Evolutionary conservation across 257 asterid species (phyloP).

Genomic region (Solanum neorickii): DNA sequence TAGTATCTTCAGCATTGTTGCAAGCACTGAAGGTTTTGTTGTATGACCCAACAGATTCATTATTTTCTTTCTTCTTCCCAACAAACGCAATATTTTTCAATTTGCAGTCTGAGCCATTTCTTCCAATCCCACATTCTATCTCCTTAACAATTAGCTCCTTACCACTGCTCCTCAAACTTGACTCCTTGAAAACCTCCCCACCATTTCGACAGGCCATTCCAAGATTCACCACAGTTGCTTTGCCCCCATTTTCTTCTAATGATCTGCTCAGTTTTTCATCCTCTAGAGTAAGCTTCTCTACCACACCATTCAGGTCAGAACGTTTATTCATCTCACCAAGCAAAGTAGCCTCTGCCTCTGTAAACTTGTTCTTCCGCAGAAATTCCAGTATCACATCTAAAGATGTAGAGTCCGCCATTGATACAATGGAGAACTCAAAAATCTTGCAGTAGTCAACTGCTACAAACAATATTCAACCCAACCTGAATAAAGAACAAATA

Average conservation of each 20-base stretch:
- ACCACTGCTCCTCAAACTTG: conserved; percentile 6
- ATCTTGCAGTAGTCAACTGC: neutral
- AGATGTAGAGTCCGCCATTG: conserved; percentile 8
- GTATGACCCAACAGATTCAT: conserved; percentile 3
- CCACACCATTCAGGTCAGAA: conserved; percentile 1
- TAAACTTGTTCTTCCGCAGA: conserved; percentile 8
- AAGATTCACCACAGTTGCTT: neutral
- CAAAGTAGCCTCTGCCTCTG: conserved; percentile 13
- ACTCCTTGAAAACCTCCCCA: neutral
- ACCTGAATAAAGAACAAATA: neutral
- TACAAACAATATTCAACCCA: neutral
- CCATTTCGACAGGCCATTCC: neutral
- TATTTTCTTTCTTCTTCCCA: conserved; percentile 1
- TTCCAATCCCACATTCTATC: conserved; percentile 6
- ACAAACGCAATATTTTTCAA: conserved; percentile 1
- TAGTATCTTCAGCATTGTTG: conserved; percentile 3
- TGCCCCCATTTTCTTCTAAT: conserved; percentile 1
- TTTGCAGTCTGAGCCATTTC: conserved; percentile 7
- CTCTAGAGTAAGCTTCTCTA: neutral
- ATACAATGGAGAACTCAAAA: neutral
- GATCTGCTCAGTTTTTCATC: neutral
- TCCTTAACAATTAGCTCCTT: conserved; percentile 17
- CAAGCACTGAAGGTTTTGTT: conserved; percentile 1
- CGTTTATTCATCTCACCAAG: conserved; percentile 7
- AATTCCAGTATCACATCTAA: conserved; percentile 14